These are phyloP conservation scores for Pelargonium australe DNA, from an alignment of 441 rosid species.

Conservation along the genomic window DNA sequence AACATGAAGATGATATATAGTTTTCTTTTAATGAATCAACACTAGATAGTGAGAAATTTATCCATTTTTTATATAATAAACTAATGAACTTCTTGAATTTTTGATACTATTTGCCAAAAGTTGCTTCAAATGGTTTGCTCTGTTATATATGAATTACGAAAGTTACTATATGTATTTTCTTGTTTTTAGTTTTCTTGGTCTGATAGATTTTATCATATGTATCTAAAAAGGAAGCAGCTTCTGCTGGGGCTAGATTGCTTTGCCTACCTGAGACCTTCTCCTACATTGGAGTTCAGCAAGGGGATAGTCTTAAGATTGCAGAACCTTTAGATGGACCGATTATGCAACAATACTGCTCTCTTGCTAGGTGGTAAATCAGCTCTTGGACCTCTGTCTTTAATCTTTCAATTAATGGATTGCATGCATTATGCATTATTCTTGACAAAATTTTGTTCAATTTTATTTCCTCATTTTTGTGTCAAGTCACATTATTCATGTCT, in stretches of 20 bases:
- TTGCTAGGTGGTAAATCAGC: slow-evolving; percentile 55
- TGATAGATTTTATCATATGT: slow-evolving; percentile 12
- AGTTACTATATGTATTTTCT: background rate
- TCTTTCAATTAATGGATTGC: background rate
- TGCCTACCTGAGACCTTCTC: slow-evolving; percentile 91
- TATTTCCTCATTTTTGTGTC: background rate
- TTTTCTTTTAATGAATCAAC: background rate
- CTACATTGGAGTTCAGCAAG: slow-evolving; percentile 54
- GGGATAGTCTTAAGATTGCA: slow-evolving; percentile 66
- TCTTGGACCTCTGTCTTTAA: background rate
- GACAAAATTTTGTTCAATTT: background rate
- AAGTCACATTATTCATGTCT: background rate
- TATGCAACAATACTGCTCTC: slow-evolving; percentile 72
- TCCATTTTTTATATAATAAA: no score
- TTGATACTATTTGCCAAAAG: background rate
- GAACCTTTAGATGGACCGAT: slow-evolving; percentile 76
- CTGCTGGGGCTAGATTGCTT: slow-evolving; percentile 74
- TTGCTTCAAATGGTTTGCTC: slow-evolving; percentile 7
- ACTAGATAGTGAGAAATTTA: background rate
- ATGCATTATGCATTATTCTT: background rate
- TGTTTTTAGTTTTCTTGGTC: background rate
- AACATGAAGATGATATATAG: background rate
- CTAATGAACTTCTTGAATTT: background rate
- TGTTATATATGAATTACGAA: background rate
- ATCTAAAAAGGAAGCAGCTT: slow-evolving; percentile 66